Percentiles rank a stretch among this genome's conserved stretches.
These are phyloP conservation scores for Vitis hybrid DNA, from an alignment of 177 flowering plant species.

Conservation along the genomic window DNA sequence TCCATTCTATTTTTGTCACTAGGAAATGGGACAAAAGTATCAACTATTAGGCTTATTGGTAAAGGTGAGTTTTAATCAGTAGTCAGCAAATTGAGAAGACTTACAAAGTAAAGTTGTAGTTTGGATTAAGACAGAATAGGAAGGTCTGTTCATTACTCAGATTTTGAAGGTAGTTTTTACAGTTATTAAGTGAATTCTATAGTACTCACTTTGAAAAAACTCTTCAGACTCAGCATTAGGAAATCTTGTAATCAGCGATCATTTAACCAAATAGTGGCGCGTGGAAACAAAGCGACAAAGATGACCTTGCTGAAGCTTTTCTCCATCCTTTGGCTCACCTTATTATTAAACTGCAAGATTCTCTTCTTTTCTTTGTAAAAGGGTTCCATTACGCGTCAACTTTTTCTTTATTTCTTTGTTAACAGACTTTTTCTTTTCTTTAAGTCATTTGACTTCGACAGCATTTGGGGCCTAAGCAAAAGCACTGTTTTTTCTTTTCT, in stretches of 20 bases:
- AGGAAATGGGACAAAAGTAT: no score
- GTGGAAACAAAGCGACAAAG: not conserved
- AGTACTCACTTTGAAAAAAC: not conserved
- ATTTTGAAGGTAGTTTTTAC: not conserved
- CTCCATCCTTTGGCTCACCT: not conserved
- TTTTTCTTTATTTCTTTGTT: not conserved
- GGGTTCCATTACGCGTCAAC: not conserved
- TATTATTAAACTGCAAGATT: slow-evolving; percentile 7
- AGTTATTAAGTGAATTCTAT: not conserved
- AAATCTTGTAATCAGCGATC: not conserved
- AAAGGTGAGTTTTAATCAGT: no score
- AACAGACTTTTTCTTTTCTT: not conserved
- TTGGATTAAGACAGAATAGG: no score
- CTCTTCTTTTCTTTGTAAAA: slow-evolving; percentile 7
- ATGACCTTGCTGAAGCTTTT: not conserved
- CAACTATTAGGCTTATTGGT: no score
- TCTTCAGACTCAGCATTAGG: not conserved
- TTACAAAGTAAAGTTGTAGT: no score
- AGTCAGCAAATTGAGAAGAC: no score
- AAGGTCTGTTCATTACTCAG: no score
- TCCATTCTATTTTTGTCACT: not conserved
- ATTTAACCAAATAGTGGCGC: not conserved
- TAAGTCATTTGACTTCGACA: not conserved
- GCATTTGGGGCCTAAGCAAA: not conserved
- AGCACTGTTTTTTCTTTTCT: not conserved